Base-by-base conservation (phyloP, 2,329 filamentous ascomycete species). In the Stachybotrys chartarum region DNA sequence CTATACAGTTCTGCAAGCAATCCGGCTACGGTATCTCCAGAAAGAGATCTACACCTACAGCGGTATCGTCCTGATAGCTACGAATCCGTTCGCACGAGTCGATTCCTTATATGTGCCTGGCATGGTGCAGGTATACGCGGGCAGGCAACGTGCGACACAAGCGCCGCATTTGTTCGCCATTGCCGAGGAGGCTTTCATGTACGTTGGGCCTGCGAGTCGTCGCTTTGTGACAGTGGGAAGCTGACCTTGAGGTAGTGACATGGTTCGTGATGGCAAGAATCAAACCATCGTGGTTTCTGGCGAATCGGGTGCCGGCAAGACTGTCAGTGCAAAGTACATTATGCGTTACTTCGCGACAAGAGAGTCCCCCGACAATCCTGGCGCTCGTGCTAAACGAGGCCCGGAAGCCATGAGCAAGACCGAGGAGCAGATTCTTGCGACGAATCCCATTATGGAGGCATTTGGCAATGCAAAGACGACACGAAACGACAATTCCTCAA, bases 401-500 rank as follows among this genome's bases (percentile, higher is more conserved):
- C 78, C 85, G 64, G 88, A 90, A 56, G 70, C 86, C 60, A 97
- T 97, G 87, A 97, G 92, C 71, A 90, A 97, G 78, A 99, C 94
- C 1, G 94, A 99, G 75, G 93, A 99, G 77, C 92, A 96, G 72
- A 99, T 99, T 68, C 78, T 99, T 63, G 94, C 94, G 32, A 99
- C 94, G 54, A 99, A 99, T 71, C 94, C 94, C 45, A 96, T 99
- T 70, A 99, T 99, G 94, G 94, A 99, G 83, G 93, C 94, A 39
- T 99, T 99, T 69, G 94, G 94, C 71, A 99, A 99, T 77, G 94
- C 94, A 54, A 99, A 99, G 78, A 99, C 94, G n/a, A 99, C 94
- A 11, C 84, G 94, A 71, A 99, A 99, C 76, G 94, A 99, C 76
- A 99, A 99, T 76, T 99, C 94, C 49, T 99, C 94, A 47, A 85